Conservation (phyloP, 2,329 filamentous ascomycete genomes). For the Ophiostoma australiae region DNA sequence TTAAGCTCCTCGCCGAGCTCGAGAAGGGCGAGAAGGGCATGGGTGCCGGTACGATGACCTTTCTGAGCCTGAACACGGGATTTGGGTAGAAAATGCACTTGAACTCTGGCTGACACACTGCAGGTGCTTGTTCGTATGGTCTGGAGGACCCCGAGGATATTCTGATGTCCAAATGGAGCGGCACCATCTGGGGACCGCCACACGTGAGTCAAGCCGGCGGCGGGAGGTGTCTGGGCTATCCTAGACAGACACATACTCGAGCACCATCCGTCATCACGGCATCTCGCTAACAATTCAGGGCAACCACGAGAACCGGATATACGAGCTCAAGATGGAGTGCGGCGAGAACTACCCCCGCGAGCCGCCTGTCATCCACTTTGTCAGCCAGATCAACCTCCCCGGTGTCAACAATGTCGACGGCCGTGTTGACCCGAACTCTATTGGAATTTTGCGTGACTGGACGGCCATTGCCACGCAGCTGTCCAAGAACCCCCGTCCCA, state of each 20-base stretch:
- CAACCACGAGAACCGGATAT: constrained; percentile 95
- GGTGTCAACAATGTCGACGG: constrained; percentile 80
- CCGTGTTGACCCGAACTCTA: constrained; percentile 74
- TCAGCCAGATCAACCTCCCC: constrained; percentile 93
- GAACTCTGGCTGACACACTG: neutral
- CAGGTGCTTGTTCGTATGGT: constrained; percentile 95
- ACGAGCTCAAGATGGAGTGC: constrained; percentile 96
- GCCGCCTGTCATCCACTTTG: constrained; percentile 85
- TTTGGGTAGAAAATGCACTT: too few relatives aligned
- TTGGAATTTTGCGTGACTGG: constrained; percentile 85
- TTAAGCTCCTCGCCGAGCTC: constrained; percentile 91
- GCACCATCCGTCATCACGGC: neutral
- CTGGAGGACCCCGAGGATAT: constrained; percentile 91
- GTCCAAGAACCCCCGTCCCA: constrained; percentile 33
- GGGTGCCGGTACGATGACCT: constrained; percentile 66
- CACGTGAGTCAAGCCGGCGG: constrained; percentile 59
- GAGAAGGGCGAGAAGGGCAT: constrained; percentile 98
- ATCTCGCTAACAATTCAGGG: constrained; percentile 50
- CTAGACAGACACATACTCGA: neutral
- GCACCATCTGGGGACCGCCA: constrained; percentile 92
- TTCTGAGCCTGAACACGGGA: constrained; percentile 25
- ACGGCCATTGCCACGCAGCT: constrained; percentile 88
- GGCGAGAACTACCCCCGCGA: constrained; percentile 81
- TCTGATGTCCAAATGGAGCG: constrained; percentile 98
- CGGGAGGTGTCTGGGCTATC: neutral